Conservation (phyloP, 192 early-diverging fungal species). For the Coemansia furcata region DNA sequence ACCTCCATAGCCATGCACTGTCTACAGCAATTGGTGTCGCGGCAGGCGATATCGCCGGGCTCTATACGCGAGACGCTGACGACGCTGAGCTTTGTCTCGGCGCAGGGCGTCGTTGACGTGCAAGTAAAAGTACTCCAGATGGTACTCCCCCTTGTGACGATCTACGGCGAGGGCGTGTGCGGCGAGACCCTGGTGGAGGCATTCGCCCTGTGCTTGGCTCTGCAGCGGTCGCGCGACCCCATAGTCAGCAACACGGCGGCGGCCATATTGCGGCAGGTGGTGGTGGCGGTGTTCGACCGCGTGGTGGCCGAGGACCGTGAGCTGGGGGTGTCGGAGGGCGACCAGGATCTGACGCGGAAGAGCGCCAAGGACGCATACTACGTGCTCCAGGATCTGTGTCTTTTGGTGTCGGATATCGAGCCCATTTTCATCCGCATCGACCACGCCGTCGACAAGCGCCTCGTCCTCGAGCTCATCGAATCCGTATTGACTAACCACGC, state of each 20-base stretch:
- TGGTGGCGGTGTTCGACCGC: constrained; percentile 53
- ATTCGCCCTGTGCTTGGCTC: constrained; percentile 73
- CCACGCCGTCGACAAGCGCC: constrained; percentile 57
- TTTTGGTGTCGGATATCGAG: constrained; percentile 67
- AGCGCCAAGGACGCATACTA: constrained; percentile 81
- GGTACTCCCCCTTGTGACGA: constrained; percentile 81
- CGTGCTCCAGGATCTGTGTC: constrained; percentile 88
- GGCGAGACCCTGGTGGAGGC: constrained; percentile 83
- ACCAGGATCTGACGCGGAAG: constrained; percentile 45
- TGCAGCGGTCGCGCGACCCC: constrained; percentile 78
- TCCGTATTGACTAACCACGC: constrained; percentile 79
- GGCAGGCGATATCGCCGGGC: constrained; percentile 29
- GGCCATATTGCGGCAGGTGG: constrained; percentile 47
- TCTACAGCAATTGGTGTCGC: constrained; percentile 59
- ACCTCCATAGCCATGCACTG: constrained; percentile 80
- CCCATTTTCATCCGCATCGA: constrained; percentile 60
- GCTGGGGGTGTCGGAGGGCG: constrained; percentile 6
- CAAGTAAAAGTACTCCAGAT: constrained; percentile 95
- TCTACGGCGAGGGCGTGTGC: constrained; percentile 71
- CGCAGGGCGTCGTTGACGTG: constrained; percentile 67
- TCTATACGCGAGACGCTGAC: constrained; percentile 66
- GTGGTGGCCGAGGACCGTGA: constrained; percentile 31
- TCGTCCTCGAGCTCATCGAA: constrained; percentile 93
- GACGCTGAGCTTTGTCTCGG: constrained; percentile 67
- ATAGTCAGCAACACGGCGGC: constrained; percentile 46